These are phyloP conservation scores for Suaeda aralocaspica DNA, from an alignment of 148 eudicot species.

Conservation along the genomic window DNA sequence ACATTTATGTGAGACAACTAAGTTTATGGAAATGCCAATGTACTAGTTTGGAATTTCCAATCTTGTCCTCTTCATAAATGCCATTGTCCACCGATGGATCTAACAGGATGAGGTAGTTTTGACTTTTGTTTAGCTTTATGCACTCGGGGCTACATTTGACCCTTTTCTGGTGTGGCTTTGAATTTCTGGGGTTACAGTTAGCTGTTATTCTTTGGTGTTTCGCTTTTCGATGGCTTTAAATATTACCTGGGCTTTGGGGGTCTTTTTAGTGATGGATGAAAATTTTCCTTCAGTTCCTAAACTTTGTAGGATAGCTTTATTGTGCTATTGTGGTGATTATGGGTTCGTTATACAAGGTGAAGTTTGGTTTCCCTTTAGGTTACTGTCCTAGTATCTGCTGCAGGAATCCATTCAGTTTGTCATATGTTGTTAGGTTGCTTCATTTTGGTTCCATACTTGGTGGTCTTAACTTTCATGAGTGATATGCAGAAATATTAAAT, in stretches of 20 bases:
- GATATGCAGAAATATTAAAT: no score
- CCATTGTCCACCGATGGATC: not conserved
- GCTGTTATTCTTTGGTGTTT: not conserved
- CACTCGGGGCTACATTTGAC: not conserved
- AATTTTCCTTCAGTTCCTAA: not conserved
- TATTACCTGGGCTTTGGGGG: not conserved
- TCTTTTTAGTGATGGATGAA: not conserved
- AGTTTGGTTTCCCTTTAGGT: not conserved
- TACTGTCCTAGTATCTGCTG: not conserved
- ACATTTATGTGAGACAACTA: not conserved
- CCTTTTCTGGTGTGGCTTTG: not conserved
- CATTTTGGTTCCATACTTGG: not conserved
- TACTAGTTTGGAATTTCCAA: not conserved
- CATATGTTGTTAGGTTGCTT: conserved; percentile 7
- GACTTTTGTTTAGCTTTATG: no score
- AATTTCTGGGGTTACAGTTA: no score
- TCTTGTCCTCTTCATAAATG: not conserved
- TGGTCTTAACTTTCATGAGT: not conserved
- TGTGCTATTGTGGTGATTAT: not conserved
- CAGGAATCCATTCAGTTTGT: not conserved
- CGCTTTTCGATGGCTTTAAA: not conserved
- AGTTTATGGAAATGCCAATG: not conserved
- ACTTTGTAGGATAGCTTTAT: not conserved
- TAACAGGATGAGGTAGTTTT: not conserved
- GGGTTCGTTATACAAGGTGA: not conserved